A percentile compares a stretch with the other conserved stretches of the same genome.
phyloP scores from a whole-genome alignment of 495 filamentous ascomycete genomes.

The Penicillium verhagenii region DNA sequence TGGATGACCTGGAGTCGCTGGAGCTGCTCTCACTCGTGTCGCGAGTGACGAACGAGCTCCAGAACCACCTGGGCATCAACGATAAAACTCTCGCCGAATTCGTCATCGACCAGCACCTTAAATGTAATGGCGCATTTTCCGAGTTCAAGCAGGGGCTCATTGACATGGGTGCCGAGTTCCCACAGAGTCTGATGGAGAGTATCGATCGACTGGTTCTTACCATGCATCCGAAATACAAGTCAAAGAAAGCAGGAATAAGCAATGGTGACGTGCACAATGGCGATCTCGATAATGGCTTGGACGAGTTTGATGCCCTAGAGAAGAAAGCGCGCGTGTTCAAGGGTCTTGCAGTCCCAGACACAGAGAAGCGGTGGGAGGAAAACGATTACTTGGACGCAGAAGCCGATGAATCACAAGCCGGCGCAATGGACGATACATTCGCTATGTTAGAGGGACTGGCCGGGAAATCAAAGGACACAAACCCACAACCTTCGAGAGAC shows the following conservation, averaged over 20 bases:
- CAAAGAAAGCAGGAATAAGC: constrained; percentile 34
- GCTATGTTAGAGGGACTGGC: constrained; percentile 85
- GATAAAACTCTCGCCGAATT: constrained; percentile 97
- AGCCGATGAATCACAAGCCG: constrained; percentile 41
- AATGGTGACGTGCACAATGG: constrained; percentile 16
- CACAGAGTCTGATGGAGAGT: constrained; percentile 83
- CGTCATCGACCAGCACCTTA: constrained; percentile 82
- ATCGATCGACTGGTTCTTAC: constrained; percentile 83
- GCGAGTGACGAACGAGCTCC: constrained; percentile 89
- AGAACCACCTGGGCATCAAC: constrained; percentile 88
- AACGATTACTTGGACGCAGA: constrained; percentile 38
- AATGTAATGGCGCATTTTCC: constrained; percentile 59
- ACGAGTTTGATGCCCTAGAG: constrained; percentile 48
- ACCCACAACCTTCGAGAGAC: constrained; percentile 28
- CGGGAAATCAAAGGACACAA: constrained; percentile 56
- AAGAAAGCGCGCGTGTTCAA: constrained; percentile 79
- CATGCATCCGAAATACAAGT: constrained; percentile 86
- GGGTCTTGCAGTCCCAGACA: constrained; percentile 85
- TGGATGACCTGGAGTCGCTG: constrained; percentile 89
- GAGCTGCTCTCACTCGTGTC: constrained; percentile 92
- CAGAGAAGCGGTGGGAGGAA: constrained; percentile 58
- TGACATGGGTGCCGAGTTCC: constrained; percentile 81
- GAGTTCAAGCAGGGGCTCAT: constrained; percentile 72
- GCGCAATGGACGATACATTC: constrained; percentile 90
- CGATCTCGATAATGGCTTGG: constrained; percentile 29